These are phyloP conservation scores for Citrullus colocynthis DNA, from an alignment of 306 rosid genomes.

Conservation along the genomic window DNA sequence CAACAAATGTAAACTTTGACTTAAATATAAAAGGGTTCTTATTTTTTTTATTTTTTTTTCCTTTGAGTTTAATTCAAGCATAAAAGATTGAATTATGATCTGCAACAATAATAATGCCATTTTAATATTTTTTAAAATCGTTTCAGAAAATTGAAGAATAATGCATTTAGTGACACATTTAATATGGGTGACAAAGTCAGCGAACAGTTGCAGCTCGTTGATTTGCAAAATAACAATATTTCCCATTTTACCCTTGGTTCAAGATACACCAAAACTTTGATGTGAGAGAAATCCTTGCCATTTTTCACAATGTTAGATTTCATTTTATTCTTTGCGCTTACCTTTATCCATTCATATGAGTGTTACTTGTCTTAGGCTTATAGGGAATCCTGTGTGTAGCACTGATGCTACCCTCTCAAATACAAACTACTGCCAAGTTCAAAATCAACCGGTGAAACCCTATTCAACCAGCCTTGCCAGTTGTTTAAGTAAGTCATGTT, in stretches of 20 bases:
- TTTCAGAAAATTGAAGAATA: conserved; percentile 61
- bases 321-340: neutral
- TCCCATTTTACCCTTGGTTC: conserved; percentile 31
- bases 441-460: conserved; percentile 26
- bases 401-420: conserved; percentile 12
- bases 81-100: neutral
- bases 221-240: conserved; percentile 65
- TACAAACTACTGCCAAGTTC: conserved; percentile 47
- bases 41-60: too few relatives aligned
- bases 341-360: conserved; percentile 10
- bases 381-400: conserved; percentile 76
- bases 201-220: conserved; percentile 57
- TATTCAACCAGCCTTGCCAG: conserved; percentile 62
- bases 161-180: conserved; percentile 47
- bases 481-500: conserved; percentile 47
- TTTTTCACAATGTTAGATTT: neutral
- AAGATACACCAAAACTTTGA: conserved; percentile 40
- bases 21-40: neutral
- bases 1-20: conserved; percentile 76
- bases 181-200: conserved; percentile 56
- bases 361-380: conserved; percentile 38
- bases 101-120: neutral
- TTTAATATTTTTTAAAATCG: neutral
- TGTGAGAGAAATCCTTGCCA: conserved; percentile 33
- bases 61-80: too few relatives aligned